phyloP scores from a whole-genome alignment of 164 flowering plant genomes.

The Berberis vulgaris region DNA sequence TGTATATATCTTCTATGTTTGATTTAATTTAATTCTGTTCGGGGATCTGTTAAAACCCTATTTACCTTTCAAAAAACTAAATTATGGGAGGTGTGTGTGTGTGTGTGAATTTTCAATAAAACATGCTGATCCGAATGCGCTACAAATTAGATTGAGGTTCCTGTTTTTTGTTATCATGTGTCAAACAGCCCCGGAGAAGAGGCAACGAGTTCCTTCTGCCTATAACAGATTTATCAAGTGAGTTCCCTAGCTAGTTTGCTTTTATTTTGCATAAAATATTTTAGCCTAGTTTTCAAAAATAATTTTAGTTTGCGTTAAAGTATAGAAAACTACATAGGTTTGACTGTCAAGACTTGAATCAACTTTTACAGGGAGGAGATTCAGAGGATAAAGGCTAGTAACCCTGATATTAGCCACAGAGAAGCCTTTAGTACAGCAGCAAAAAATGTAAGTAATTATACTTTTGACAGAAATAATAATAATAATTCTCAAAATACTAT shows the following conservation, averaged over 20 bases:
- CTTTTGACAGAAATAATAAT: background rate
- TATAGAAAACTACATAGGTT: too few relatives aligned
- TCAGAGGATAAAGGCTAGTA: conserved; percentile 52
- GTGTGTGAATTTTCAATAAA: too few relatives aligned
- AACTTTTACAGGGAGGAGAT: conserved; percentile 38
- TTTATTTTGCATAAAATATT: background rate
- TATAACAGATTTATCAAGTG: conserved; percentile 80
- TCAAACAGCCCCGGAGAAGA: conserved; percentile 55
- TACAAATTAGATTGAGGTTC: background rate
- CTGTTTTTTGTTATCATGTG: background rate
- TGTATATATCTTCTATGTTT: too few relatives aligned
- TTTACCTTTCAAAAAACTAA: too few relatives aligned
- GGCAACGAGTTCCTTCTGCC: conserved; percentile 85
- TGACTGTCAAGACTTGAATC: too few relatives aligned
- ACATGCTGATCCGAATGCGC: too few relatives aligned
- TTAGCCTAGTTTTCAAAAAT: too few relatives aligned
- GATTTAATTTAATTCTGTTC: too few relatives aligned
- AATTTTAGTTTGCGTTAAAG: too few relatives aligned
- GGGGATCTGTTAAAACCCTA: too few relatives aligned
- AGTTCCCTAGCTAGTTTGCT: conserved; percentile 15
- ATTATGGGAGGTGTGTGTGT: too few relatives aligned
- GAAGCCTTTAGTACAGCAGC: conserved; percentile 58
- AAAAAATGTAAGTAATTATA: conserved; percentile 33
- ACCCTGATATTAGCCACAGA: conserved; percentile 46
- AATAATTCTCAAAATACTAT: background rate